Evolutionary conservation across 73 alveolate species (phyloP).

Genomic region (Tetrahymena borealis): DNA sequence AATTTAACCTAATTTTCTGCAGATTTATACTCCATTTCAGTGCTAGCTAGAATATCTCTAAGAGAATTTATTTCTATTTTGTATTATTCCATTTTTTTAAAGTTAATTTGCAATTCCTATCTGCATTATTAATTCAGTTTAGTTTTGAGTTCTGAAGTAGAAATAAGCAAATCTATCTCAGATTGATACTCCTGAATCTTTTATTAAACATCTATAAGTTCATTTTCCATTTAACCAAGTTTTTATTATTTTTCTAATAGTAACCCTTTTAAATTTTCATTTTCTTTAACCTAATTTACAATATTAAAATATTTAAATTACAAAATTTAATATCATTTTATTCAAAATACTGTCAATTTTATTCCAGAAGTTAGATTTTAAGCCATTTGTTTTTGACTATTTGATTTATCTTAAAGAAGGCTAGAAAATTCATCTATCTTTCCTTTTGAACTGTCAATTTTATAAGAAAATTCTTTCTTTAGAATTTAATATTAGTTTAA

Average conservation of each 20-base stretch:
- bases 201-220: background rate
- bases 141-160: background rate
- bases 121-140: background rate
- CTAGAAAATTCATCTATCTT: background rate
- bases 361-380: background rate
- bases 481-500: background rate
- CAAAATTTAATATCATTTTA: background rate
- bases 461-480: background rate
- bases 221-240: background rate
- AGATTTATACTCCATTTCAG: background rate
- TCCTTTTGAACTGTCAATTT: background rate
- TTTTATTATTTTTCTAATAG: background rate
- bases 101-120: background rate
- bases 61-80: background rate
- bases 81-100: background rate
- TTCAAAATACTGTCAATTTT: background rate
- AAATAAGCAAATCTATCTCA: background rate
- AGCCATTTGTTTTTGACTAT: background rate
- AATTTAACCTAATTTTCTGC: background rate
- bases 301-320: background rate
- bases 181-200: background rate
- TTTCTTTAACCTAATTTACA: background rate
- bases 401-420: background rate
- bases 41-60: background rate
- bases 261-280: background rate